Conservation (phyloP, 306 rosid species). For the Vachellia collinsii region DNA sequence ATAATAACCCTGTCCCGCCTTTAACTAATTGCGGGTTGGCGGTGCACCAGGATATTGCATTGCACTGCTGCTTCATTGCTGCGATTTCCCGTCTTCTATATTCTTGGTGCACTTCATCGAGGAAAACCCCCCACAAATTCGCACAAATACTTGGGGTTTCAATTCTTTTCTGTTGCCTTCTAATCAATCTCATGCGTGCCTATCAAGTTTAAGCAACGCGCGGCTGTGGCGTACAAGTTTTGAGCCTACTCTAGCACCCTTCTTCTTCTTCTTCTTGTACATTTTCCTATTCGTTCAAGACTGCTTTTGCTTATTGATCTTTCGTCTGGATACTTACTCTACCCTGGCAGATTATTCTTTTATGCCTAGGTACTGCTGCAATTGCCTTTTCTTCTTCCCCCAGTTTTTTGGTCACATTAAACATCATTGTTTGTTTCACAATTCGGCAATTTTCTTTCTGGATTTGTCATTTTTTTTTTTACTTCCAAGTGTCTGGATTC, state of each 20-base stretch:
- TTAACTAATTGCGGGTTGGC: conserved; percentile 23
- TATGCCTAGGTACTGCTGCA: conserved; percentile 42
- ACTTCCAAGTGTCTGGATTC: conserved; percentile 13
- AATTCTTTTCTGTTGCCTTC: conserved; percentile 27
- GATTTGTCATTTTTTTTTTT: neutral
- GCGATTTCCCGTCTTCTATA: neutral
- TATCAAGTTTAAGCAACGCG: conserved; percentile 62
- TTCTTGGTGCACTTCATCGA: neutral
- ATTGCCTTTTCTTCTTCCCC: neutral
- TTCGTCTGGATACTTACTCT: neutral
- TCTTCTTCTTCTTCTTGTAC: neutral
- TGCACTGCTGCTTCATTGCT: neutral
- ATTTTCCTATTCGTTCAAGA: conserved; percentile 15
- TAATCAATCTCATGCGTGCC: conserved; percentile 34
- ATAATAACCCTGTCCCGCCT: neutral
- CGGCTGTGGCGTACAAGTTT: conserved; percentile 47
- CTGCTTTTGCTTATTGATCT: neutral
- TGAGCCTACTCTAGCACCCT: conserved; percentile 25
- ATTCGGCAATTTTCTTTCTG: neutral
- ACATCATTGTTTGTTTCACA: neutral
- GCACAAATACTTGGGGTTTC: conserved; percentile 39
- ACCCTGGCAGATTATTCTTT: conserved; percentile 28
- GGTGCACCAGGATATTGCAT: neutral
- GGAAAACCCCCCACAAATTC: neutral
- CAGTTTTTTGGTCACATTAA: neutral